Evolutionary conservation across 169 alveolate genomes (phyloP).

Genomic region (Plasmodium vivax): DNA sequence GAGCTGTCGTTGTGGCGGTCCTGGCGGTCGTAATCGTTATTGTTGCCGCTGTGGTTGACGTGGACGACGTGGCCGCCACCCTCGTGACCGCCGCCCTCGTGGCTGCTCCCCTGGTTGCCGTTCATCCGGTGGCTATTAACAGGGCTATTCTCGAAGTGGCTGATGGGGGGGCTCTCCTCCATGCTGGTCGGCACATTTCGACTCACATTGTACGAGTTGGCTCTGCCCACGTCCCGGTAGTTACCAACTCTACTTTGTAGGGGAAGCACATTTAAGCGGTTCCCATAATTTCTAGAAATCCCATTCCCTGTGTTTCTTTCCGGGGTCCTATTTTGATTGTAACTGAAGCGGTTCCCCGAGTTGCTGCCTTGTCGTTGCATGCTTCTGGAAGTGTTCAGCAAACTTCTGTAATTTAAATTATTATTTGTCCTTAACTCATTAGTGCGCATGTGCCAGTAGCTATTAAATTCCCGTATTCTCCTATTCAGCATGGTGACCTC

Average conservation of each 20-base stretch:
- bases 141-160: slow-evolving; percentile 11
- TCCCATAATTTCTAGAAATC: background rate
- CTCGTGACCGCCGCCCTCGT: background rate
- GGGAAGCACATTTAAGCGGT: background rate
- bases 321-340: slow-evolving; percentile 23
- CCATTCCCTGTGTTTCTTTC: slow-evolving; percentile 19
- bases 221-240: background rate
- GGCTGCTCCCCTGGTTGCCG: background rate
- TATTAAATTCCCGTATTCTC: slow-evolving; percentile 52
- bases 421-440: background rate
- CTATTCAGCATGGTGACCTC: slow-evolving; percentile 73
- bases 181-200: background rate
- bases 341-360: background rate
- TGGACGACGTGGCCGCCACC: background rate
- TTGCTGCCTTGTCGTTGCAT: background rate
- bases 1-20: background rate
- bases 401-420: background rate
- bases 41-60: background rate
- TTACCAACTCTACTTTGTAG: background rate
- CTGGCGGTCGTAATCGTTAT: background rate
- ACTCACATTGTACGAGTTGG: background rate
- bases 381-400: background rate
- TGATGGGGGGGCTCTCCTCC: background rate
- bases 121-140: background rate
- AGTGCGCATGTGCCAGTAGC: slow-evolving; percentile 19